A percentile compares a stretch with the other conserved stretches of the same genome.
phyloP scores from a whole-genome alignment of 2,329 filamentous ascomycete species.

The Ophiostoma novo-ulmi region DNA sequence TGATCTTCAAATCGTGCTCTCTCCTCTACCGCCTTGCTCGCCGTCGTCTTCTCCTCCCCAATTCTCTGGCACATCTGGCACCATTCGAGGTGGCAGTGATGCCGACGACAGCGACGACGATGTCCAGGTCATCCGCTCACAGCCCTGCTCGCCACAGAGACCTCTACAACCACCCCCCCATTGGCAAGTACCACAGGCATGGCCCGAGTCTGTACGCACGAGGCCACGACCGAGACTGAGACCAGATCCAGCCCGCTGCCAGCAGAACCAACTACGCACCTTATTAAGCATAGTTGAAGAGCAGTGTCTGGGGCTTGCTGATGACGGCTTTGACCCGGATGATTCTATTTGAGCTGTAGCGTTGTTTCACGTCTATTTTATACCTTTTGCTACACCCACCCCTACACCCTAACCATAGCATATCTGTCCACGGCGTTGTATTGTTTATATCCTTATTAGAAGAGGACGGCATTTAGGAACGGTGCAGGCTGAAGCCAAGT shows the following conservation, averaged over 20 bases:
- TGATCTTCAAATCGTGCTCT: neutral
- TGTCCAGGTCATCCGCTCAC: neutral
- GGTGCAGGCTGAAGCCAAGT: neutral
- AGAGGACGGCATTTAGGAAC: neutral
- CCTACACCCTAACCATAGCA: neutral
- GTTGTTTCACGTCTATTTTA: neutral
- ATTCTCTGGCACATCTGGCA: neutral
- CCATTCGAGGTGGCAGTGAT: neutral
- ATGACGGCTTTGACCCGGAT: neutral
- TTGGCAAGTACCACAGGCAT: neutral
- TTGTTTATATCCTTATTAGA: neutral
- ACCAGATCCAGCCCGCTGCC: neutral
- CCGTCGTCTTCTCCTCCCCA: neutral
- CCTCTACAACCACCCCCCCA: neutral
- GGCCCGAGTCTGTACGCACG: neutral
- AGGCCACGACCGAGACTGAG: neutral
- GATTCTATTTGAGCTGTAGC: neutral
- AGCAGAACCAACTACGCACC: slow-evolving; percentile 2
- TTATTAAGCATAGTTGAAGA: neutral
- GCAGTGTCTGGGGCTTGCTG: neutral
- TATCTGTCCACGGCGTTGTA: neutral
- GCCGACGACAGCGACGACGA: neutral
- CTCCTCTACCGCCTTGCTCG: neutral
- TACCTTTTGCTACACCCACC: neutral
- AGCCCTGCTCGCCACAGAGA: neutral